Evolutionary conservation across 108 stramenopile species (phyloP), one percentile per base, ranked within the genome.

Genomic region (Cyclotella kingstonii): DNA sequence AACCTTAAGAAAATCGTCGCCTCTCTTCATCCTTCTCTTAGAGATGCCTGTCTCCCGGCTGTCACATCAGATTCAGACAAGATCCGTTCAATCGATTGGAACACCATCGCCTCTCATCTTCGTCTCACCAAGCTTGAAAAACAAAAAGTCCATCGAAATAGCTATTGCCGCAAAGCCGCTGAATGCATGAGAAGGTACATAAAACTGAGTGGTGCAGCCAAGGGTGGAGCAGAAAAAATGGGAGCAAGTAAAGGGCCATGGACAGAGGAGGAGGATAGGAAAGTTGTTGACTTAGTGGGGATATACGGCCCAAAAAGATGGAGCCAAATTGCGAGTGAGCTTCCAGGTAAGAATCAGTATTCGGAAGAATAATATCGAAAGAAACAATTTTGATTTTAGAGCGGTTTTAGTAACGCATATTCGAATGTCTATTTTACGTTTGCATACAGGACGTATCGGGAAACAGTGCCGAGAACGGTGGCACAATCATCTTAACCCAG

Each of bases 381-480:
- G n/a, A n/a, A n/a, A n/a, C n/a, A n/a, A n/a, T n/a, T n/a, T n/a
- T n/a, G n/a, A n/a, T n/a, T n/a, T n/a, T n/a, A n/a, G n/a, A n/a
- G n/a, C n/a, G n/a, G n/a, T n/a, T n/a, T n/a, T n/a, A 15, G 11
- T 36, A 36, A 7, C 11, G 9, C 36, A 11, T 36, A 36, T 36
- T 36, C 9, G 31, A 2, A 22, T n/a, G 45, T 19, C n/a, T 21
- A 18, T 45, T 46, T 8, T 27, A 31, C 4, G 30, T 42, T 59
- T 59, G 57, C 34, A n/a, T 35, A 0, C 31, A 66, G 85, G 85
- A 21, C 73, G 84, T 8, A 83, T 68, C 6, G 82, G 84, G 17
- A 89, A 89, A 52, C 87, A 89, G 66, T 85, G 84, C 42, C 77
- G 87, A 43, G 87, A 89, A 55, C 73, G 87, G 21, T 91, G 90